Conservation (phyloP, 139 green algal genomes). For the Monoraphidium neglectum region DNA sequence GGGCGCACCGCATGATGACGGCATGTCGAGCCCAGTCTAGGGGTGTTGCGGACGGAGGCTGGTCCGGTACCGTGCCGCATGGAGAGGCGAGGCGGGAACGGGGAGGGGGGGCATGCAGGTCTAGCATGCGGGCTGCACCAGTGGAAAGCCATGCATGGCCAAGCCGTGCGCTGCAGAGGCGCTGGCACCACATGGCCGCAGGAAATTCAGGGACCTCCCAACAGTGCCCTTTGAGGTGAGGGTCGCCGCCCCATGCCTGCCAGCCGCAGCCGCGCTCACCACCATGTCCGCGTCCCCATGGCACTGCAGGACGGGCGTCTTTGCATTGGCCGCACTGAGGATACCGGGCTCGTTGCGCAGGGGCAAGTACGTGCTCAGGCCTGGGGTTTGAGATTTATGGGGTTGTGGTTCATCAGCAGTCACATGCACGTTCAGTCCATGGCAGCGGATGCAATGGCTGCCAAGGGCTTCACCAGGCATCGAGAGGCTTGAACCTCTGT, state of each 20-base stretch:
- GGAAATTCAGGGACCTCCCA: too few relatives aligned
- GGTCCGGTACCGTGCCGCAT: neutral
- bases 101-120: too few relatives aligned
- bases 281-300: conserved; percentile 64
- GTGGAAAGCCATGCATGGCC: too few relatives aligned
- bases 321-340: conserved; percentile 62
- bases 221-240: too few relatives aligned
- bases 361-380: conserved; percentile 67
- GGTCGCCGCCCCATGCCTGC: too few relatives aligned
- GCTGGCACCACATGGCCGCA: too few relatives aligned
- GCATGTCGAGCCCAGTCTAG: neutral
- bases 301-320: conserved; percentile 70
- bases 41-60: neutral
- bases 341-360: conserved; percentile 58
- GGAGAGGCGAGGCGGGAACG: neutral
- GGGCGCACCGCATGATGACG: too few relatives aligned
- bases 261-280: too few relatives aligned
- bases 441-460: too few relatives aligned
- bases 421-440: conserved; percentile 4
- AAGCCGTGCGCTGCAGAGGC: too few relatives aligned
- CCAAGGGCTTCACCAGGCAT: neutral
- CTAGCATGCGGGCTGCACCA: too few relatives aligned
- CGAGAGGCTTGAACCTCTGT: neutral
- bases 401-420: neutral
- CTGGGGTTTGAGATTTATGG: too few relatives aligned